Percentiles rank a stretch among this genome's conserved stretches.
These are phyloP conservation scores for Acacia confusa DNA, from an alignment of 306 rosid species.

Conservation along the genomic window DNA sequence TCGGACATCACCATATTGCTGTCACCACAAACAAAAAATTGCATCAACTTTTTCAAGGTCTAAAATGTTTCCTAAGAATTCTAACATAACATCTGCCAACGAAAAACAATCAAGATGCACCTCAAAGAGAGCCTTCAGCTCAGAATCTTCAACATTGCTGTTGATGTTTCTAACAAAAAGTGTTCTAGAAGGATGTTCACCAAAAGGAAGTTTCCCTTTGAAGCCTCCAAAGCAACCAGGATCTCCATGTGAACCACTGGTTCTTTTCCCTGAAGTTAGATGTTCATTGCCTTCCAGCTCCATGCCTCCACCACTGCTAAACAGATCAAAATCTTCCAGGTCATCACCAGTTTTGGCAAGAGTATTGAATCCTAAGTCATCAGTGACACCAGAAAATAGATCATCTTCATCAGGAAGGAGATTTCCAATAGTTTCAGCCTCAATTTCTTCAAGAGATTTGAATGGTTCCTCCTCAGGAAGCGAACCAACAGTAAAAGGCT, in stretches of 20 bases:
- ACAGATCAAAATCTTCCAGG: slow-evolving; percentile 76
- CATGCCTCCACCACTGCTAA: slow-evolving; percentile 84
- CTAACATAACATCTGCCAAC: slow-evolving; percentile 23
- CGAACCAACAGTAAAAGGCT: slow-evolving; percentile 39
- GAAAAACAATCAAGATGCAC: slow-evolving; percentile 46
- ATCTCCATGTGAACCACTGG: slow-evolving; percentile 41
- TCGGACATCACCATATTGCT: slow-evolving; percentile 77
- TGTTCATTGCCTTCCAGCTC: slow-evolving; percentile 69
- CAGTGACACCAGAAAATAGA: slow-evolving; percentile 71
- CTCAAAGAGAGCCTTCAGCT: slow-evolving; percentile 76
- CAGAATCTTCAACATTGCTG: slow-evolving; percentile 72
- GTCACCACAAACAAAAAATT: slow-evolving; percentile 36
- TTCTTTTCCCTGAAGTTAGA: slow-evolving; percentile 37
- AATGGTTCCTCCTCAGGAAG: slow-evolving; percentile 56
- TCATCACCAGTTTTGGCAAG: slow-evolving; percentile 49
- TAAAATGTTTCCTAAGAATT: slow-evolving; percentile 25
- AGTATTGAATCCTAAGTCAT: slow-evolving; percentile 44
- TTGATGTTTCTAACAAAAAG: slow-evolving; percentile 79
- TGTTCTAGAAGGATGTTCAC: slow-evolving; percentile 78
- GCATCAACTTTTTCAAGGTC: slow-evolving; percentile 26
- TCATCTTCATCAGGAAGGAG: slow-evolving; percentile 89
- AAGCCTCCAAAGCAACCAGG: slow-evolving; percentile 48
- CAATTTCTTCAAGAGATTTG: slow-evolving; percentile 60
- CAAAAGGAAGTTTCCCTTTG: slow-evolving; percentile 54
- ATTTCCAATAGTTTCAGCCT: slow-evolving; percentile 76